Evolutionary conservation across 371 early-diverging fungal genomes (phyloP).

Genomic region (Smittium culicis): DNA sequence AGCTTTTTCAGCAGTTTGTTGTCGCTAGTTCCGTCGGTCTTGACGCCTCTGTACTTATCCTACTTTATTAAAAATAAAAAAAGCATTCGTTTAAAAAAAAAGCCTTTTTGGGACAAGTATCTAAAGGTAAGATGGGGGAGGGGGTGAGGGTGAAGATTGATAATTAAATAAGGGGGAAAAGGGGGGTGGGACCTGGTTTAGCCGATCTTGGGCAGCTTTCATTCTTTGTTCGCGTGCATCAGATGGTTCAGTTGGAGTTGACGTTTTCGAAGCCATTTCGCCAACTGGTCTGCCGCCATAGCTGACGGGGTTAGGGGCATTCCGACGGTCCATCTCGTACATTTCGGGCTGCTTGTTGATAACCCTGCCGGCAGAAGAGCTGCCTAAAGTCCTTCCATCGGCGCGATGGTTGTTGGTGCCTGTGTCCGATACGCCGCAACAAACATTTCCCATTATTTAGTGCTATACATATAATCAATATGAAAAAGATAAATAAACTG

Average conservation of each 20-base stretch:
- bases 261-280: background rate
- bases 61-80: background rate
- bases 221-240: background rate
- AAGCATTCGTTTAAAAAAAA: background rate
- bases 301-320: too few relatives aligned
- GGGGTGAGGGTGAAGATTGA: too few relatives aligned
- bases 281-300: background rate
- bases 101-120: too few relatives aligned
- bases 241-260: background rate
- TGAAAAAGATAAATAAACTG: too few relatives aligned
- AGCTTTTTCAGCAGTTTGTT: background rate
- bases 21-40: background rate
- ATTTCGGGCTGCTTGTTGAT: background rate
- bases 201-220: background rate
- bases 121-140: too few relatives aligned
- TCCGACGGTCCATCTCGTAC: background rate
- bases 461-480: too few relatives aligned
- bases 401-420: background rate
- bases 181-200: slow-evolving; percentile 1
- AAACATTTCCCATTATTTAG: background rate
- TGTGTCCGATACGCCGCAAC: background rate
- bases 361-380: background rate
- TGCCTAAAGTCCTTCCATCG: background rate
- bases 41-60: slow-evolving; percentile 1
- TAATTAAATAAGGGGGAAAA: too few relatives aligned